Evolutionary conservation across 2,329 filamentous ascomycete genomes (phyloP).

Genomic region (Fusarium newnesense): DNA sequence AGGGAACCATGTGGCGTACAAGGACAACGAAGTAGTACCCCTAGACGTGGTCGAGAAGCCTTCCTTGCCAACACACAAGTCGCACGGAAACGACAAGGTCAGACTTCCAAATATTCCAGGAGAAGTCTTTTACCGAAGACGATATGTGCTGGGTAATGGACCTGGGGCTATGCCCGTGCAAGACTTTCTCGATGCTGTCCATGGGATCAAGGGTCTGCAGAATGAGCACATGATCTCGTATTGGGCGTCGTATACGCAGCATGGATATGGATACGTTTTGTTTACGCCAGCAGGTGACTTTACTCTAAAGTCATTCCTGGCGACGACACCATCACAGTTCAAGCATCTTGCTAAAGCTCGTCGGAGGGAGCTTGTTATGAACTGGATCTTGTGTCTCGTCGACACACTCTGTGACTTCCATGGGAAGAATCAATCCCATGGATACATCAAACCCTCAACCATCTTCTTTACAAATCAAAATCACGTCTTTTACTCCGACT

Average conservation of each 20-base stretch:
- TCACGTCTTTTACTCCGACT: constrained; percentile 74
- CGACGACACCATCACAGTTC: constrained; percentile 69
- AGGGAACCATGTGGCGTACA: constrained; percentile 71
- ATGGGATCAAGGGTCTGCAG: constrained; percentile 66
- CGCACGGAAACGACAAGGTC: constrained; percentile 65
- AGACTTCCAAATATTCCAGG: constrained; percentile 71
- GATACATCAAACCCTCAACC: constrained; percentile 76
- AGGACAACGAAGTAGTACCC: constrained; percentile 74
- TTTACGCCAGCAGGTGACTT: constrained; percentile 74
- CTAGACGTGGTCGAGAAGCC: constrained; percentile 73
- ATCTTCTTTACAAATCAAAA: constrained; percentile 74
- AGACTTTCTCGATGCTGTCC: constrained; percentile 70
- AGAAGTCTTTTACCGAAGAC: constrained; percentile 66
- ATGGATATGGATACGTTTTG: constrained; percentile 71
- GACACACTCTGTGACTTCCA: constrained; percentile 77
- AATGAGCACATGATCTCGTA: constrained; percentile 78
- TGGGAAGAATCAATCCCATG: constrained; percentile 70
- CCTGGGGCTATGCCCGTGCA: constrained; percentile 58
- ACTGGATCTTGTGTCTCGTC: constrained; percentile 79
- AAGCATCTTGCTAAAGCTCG: constrained; percentile 70
- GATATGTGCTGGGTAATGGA: constrained; percentile 61
- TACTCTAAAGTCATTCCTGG: constrained; percentile 74
- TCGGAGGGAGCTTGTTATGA: constrained; percentile 69
- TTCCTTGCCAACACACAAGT: constrained; percentile 51
- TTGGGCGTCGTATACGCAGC: constrained; percentile 76